Base-by-base conservation (phyloP, 345 rosid genomes). In the Rhodomyrtus tomentosa region DNA sequence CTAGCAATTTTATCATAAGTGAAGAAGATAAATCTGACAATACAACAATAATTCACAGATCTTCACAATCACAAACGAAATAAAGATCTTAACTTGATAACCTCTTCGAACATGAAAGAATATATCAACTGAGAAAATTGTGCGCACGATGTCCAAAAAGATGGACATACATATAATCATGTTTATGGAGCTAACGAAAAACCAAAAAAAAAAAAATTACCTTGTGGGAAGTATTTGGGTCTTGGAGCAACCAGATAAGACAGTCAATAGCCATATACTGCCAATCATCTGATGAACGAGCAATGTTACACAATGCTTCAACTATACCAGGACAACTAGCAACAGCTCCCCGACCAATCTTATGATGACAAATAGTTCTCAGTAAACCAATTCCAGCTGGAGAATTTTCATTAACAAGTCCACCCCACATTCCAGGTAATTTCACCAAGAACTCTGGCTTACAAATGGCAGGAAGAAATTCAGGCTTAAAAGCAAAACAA, bases 351-450 rank as follows among this genome's bases (percentile, higher is more conserved):
- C 99, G 92, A 6, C 99, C 99, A 81, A 93, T 91, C 87, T 98
- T 98, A 86, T 98, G 98, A 87, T 96, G 98, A 90, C 99, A 98
- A 72, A 98, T 93, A 50, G 99, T 98, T 88, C 99, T 93, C 58
- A 98, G 88, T 74, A 98, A 87, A 88, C 99, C 99, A 83, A 98
- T 98, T 84, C 99, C 99, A 87, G 99, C 99, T 0, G 99, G 99
- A 0, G 99, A 98, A 85, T 98, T 98, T 88, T 98, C 99, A 84
- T 96, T 98, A 25, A 96, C 99, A 79, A 98, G 98, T 81, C 99
- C 99, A n/a, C 99, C 99, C 99, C 99, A 98, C 99, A 98, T 95
- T 84, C 95, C 98, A 0, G 99, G 98, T 82, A 98, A 90, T 87
- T 93, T 97, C 48, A 89, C 91, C n/a, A 98, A 87, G 89, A 98